Evolutionary conservation across 2,329 filamentous ascomycete species (phyloP).

Genomic region (Paraphaeosphaeria minitans): DNA sequence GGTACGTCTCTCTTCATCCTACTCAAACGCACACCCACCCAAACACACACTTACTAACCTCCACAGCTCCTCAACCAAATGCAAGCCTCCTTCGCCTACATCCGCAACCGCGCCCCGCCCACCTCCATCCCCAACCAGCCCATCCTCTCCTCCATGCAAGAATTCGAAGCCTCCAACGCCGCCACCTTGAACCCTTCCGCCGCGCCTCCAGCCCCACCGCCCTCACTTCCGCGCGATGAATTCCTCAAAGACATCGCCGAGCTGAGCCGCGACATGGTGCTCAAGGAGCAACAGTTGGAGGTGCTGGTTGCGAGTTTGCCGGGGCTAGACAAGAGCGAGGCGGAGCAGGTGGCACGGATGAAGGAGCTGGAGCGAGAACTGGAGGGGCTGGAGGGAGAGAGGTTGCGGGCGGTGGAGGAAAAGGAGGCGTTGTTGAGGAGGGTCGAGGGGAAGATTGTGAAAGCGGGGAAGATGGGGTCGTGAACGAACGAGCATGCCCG

Average conservation of each 20-base stretch:
- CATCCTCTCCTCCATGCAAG: slow-evolving; percentile 39
- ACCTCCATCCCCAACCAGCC: slow-evolving; percentile 51
- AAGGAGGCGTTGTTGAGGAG: slow-evolving; percentile 49
- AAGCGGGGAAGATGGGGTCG: slow-evolving; percentile 19
- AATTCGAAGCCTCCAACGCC: slow-evolving; percentile 34
- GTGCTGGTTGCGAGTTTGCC: slow-evolving; percentile 75
- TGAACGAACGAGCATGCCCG: background rate
- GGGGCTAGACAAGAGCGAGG: slow-evolving; percentile 77
- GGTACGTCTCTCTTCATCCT: slow-evolving; percentile 53
- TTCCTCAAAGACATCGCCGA: slow-evolving; percentile 72
- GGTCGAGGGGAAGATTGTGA: slow-evolving; percentile 56
- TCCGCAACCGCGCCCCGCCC: slow-evolving; percentile 49
- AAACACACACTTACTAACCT: background rate
- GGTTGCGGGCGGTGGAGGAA: slow-evolving; percentile 48
- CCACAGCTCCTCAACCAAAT: slow-evolving; percentile 55
- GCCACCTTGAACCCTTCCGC: slow-evolving; percentile 23
- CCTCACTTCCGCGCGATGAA: slow-evolving; percentile 45
- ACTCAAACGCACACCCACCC: background rate
- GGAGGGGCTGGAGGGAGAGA: slow-evolving; percentile 49
- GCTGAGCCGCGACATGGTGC: slow-evolving; percentile 74
- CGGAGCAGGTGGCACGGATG: slow-evolving; percentile 71
- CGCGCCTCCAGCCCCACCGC: slow-evolving; percentile 16
- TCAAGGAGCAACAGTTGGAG: slow-evolving; percentile 85
- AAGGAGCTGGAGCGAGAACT: slow-evolving; percentile 51
- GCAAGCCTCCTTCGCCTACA: slow-evolving; percentile 53